Conservation (phyloP, 1,284 basidiomycete species). For the Cutaneotrichosporon mucoides region DNA sequence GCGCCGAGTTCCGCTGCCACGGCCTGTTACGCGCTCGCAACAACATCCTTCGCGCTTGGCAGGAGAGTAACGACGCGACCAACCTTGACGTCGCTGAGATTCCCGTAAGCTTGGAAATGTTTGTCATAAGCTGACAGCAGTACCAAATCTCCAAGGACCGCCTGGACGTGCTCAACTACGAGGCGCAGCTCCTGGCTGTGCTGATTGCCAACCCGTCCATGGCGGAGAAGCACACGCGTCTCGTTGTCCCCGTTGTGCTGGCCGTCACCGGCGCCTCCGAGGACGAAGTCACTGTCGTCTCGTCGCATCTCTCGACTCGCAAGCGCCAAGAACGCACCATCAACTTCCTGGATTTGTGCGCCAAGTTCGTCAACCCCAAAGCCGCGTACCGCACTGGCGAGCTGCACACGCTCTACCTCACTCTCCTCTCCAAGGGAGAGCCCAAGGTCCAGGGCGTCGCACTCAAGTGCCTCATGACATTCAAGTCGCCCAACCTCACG, state of each 20-base stretch:
- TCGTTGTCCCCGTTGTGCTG: constrained; percentile 75
- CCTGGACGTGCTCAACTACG: constrained; percentile 70
- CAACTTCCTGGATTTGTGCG: constrained; percentile 78
- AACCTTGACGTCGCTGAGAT: constrained; percentile 34
- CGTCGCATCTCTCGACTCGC: constrained; percentile 40
- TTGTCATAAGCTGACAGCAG: constrained; percentile 48
- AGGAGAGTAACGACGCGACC: constrained; percentile 18
- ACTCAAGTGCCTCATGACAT: constrained; percentile 76
- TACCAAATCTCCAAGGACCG: constrained; percentile 60
- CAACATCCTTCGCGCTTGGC: constrained; percentile 25
- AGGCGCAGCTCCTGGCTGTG: constrained; percentile 68
- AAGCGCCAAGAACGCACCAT: constrained; percentile 54
- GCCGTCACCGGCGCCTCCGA: constrained; percentile 23
- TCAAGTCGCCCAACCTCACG: constrained; percentile 67
- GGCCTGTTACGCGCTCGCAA: constrained; percentile 29
- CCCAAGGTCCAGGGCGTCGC: constrained; percentile 70
- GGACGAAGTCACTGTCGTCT: constrained; percentile 11
- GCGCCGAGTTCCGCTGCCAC: constrained; percentile 44
- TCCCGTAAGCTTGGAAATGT: constrained; percentile 21
- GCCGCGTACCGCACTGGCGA: constrained; percentile 68
- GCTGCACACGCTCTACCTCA: constrained; percentile 65
- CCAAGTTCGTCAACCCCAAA: constrained; percentile 87
- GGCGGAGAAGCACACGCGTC: constrained; percentile 77
- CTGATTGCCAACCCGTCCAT: constrained; percentile 64
- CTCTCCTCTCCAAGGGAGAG: constrained; percentile 83